Percentiles rank a stretch among this genome's conserved stretches.
Evolutionary conservation across 2,329 filamentous ascomycete genomes (phyloP).

Genomic region (Pestalotiopsis sp.): DNA sequence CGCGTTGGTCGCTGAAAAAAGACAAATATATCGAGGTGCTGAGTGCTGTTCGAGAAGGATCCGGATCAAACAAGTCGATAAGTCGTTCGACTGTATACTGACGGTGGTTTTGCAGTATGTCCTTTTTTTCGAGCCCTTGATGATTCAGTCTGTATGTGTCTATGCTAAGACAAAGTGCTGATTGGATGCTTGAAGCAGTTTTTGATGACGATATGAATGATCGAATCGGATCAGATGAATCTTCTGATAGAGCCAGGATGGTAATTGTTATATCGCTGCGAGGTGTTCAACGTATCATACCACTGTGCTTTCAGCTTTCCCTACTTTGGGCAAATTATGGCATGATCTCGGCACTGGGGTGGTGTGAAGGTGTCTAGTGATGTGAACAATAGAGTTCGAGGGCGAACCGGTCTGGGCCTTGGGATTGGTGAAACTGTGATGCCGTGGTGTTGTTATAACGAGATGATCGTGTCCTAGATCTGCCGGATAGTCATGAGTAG

Average conservation of each 20-base stretch:
- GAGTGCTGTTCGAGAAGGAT: neutral
- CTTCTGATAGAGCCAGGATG: neutral
- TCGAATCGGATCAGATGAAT: neutral
- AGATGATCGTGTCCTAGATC: neutral
- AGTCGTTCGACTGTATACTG: neutral
- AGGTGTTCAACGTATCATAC: neutral
- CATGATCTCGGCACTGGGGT: neutral
- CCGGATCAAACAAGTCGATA: neutral
- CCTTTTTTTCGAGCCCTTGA: neutral
- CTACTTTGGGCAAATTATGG: neutral
- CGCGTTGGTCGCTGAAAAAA: neutral
- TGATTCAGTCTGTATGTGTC: neutral
- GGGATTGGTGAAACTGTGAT: neutral
- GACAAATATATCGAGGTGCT: too few species aligned
- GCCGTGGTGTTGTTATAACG: neutral
- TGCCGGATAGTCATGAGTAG: neutral
- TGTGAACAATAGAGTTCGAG: neutral
- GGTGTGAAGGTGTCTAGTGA: neutral
- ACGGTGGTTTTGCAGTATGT: neutral
- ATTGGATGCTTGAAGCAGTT: neutral
- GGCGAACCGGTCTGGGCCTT: neutral
- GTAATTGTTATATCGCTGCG: neutral
- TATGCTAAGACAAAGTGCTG: conserved; percentile 3
- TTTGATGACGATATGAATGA: neutral
- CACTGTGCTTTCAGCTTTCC: neutral